Evolutionary conservation across 2,329 filamentous ascomycete species (phyloP), one percentile per base, ranked within the genome.

Genomic region (Coniochaeta sp.): DNA sequence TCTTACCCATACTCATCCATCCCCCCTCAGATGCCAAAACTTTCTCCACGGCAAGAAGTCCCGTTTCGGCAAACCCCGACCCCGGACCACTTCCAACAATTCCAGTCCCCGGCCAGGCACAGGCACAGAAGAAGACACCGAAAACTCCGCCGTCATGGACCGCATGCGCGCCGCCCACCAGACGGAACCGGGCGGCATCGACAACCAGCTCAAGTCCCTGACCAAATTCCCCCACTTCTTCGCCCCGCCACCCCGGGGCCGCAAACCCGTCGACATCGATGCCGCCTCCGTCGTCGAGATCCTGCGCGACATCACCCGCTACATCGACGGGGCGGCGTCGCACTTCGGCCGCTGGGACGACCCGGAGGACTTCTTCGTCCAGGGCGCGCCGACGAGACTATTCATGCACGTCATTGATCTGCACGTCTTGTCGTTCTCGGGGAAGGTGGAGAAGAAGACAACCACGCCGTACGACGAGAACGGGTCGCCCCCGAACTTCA

Each of bases 141-240:
- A n/a, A n/a, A n/a, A n/a, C n/a, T n/a, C n/a, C n/a, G n/a, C n/a
- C n/a, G n/a, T n/a, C n/a, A n/a, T n/a, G n/a, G n/a, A n/a, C n/a
- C 24, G 24, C 3, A 28, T 28, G 42, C 22, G 28, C 14, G 28
- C 7, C 4, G 8, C 20, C 3, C 33, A 26, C 20, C 3, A 14
- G 31, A 14, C 16, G 18, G 48, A 35, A 22, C 28, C 48, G 3
- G 16, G 7, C 8, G 40, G 40, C 3, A 8, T 46, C 4, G n/a
- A 46, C 18, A 46, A 50, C 24, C 40, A 32, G 24, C 48, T 50
- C 6, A 42, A 22, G 22, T 16, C 33, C n/a, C 18, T 50, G 4
- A 16, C 28, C 16, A 32, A 38, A n/a, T 13, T 50, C 27, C 48
- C 48, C 7, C 33, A 50, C 14, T 50, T 50, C 48, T 28, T 50